A percentile compares a stretch with the other conserved stretches of the same genome.
phyloP scores from a whole-genome alignment of 2,329 filamentous ascomycete genomes.

The Colletotrichum lentis region DNA sequence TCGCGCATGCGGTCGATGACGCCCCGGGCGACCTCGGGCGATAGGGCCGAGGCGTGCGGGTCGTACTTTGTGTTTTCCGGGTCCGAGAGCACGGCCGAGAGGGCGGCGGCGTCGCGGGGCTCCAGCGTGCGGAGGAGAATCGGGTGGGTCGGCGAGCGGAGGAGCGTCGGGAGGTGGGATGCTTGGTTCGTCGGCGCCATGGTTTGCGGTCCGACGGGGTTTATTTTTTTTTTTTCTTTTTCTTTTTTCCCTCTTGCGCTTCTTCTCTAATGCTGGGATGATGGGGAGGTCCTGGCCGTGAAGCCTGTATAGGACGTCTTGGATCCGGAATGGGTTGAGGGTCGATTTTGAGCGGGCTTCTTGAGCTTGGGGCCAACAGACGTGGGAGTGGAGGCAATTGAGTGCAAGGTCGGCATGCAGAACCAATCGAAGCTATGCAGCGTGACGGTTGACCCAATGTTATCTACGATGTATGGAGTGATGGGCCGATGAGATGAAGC shows the following conservation, averaged over 20 bases:
- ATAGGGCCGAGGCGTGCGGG: constrained; percentile 36
- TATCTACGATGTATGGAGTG: not conserved
- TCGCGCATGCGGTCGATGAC: constrained; percentile 41
- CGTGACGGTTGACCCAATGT: not conserved
- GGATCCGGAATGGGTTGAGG: not conserved
- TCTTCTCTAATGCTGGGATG: not conserved
- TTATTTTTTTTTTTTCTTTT: too few species aligned
- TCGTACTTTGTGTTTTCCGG: constrained; percentile 37
- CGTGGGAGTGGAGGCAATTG: too few species aligned
- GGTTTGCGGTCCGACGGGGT: not conserved
- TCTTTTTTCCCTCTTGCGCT: not conserved
- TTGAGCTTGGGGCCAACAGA: not conserved
- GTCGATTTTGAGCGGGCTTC: too few species aligned
- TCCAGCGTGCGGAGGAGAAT: constrained; percentile 43
- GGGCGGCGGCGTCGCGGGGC: constrained; percentile 38
- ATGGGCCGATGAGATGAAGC: not conserved
- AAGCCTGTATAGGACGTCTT: not conserved
- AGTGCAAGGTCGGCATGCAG: too few species aligned
- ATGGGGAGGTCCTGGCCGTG: not conserved
- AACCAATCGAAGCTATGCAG: not conserved
- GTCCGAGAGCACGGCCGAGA: constrained; percentile 43
- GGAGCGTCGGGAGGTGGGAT: constrained; percentile 41
- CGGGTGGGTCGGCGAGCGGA: constrained; percentile 41
- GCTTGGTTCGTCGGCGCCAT: constrained; percentile 34
- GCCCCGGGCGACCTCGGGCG: constrained; percentile 31